Evolutionary conservation across 176 grass and related monocot genomes (phyloP).

Genomic region (Luzula sylvatica): DNA sequence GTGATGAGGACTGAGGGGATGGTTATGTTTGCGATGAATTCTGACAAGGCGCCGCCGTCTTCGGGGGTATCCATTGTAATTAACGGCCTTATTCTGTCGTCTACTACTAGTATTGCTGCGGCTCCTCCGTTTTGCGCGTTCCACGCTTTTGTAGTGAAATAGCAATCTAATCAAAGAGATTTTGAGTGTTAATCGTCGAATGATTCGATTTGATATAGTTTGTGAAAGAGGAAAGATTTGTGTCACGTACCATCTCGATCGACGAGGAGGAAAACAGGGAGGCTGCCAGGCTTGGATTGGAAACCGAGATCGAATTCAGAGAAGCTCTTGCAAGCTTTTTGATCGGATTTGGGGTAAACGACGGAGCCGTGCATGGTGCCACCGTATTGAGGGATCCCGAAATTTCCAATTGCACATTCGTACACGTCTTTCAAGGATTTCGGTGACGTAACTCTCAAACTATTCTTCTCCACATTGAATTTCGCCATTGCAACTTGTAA

Average conservation of each 20-base stretch:
- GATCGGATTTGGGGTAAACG: slow-evolving; percentile 53
- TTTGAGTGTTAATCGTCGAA: no score
- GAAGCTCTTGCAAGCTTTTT: slow-evolving; percentile 58
- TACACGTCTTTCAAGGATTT: slow-evolving; percentile 51
- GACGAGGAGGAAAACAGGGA: slow-evolving; percentile 53
- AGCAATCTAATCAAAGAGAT: no score
- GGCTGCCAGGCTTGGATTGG: slow-evolving; percentile 41
- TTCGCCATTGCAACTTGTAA: slow-evolving; percentile 30
- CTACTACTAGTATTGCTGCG: slow-evolving; percentile 62
- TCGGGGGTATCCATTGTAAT: slow-evolving; percentile 92
- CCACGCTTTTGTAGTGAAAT: slow-evolving; percentile 81
- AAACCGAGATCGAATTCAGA: slow-evolving; percentile 46
- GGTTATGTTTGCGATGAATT: slow-evolving; percentile 62
- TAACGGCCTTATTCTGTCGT: slow-evolving; percentile 47
- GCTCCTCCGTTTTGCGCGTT: slow-evolving; percentile 82
- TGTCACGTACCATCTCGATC: slow-evolving; percentile 55
- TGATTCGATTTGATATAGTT: no score
- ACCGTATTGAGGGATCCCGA: slow-evolving; percentile 75
- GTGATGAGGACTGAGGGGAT: slow-evolving; percentile 74
- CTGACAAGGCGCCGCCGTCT: slow-evolving; percentile 33
- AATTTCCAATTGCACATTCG: slow-evolving; percentile 85
- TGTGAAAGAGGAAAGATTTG: no score
- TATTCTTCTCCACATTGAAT: slow-evolving; percentile 95
- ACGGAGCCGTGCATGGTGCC: slow-evolving; percentile 65
- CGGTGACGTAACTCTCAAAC: slow-evolving; percentile 59